Evolutionary conservation across 352 stramenopile genomes (phyloP).

Genomic region (Albugo laibachii): DNA sequence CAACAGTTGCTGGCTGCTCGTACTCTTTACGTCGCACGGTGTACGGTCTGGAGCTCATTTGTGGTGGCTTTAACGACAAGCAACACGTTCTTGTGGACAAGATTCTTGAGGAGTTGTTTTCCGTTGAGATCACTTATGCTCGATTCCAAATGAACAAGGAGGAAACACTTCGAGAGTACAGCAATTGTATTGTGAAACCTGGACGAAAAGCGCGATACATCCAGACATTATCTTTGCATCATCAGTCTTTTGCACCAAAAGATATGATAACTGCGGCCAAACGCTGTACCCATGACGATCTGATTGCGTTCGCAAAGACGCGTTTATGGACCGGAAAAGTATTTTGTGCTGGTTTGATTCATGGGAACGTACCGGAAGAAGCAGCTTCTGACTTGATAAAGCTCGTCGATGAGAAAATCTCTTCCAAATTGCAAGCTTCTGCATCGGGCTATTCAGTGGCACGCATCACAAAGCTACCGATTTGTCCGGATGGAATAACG

Average conservation of each 20-base stretch:
- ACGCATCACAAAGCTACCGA: constrained; percentile 15
- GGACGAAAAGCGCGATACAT: constrained; percentile 39
- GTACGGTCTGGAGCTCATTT: constrained; percentile 33
- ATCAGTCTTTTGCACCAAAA: constrained; percentile 21
- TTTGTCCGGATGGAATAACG: constrained; percentile 19
- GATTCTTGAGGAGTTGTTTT: constrained; percentile 31
- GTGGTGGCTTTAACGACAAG: constrained; percentile 66
- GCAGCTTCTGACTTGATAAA: no score
- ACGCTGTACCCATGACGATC: constrained; percentile 12
- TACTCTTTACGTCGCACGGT: constrained; percentile 52
- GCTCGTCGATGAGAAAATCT: no score
- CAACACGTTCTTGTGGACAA: constrained; percentile 35
- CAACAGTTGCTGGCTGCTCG: constrained; percentile 46
- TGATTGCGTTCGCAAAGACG: constrained; percentile 19
- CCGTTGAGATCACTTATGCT: constrained; percentile 17
- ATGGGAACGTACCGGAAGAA: constrained; percentile 36
- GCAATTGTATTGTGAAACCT: constrained; percentile 37
- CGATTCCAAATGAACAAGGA: constrained; percentile 46
- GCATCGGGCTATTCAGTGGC: background rate
- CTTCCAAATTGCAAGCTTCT: no score
- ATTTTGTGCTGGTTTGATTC: constrained; percentile 35
- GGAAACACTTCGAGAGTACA: constrained; percentile 46
- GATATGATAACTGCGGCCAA: constrained; percentile 26
- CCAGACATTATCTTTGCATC: constrained; percentile 36
- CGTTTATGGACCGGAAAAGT: constrained; percentile 26